Base-by-base conservation (phyloP, 2,329 filamentous ascomycete genomes). In the Clonostachys sp. region DNA sequence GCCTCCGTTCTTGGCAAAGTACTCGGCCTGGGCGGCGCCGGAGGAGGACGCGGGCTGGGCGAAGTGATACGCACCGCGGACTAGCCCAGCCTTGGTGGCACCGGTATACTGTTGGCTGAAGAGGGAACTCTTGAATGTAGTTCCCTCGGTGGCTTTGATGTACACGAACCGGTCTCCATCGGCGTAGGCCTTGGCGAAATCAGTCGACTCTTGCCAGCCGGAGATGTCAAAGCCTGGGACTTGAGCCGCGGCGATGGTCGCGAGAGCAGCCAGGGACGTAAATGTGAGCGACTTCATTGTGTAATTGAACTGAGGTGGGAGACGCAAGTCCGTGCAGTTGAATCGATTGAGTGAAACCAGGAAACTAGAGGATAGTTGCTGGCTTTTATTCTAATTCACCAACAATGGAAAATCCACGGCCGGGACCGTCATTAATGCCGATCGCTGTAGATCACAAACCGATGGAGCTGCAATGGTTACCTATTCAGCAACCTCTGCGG, bases 61-160 rank as follows among this genome's bases (percentile, higher is more conserved):
- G 53, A 78, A 80, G 66, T 81, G 77, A 57, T 80, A 80, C 30
- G 69, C 75, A 47, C 77, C 76, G 17, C 75, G 74, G 58, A 80
- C 73, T 48, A 81, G 61, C 24, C 71, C 71, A 5, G 74, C 75
- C 6, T 62, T 63, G 42, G 75, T 79, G 39, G 76, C 75, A 20
- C 68, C 68, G 5, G 48, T 61, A 61, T 78, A 78, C 55, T 80
- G 74, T 24, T 53, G 57, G 48, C 63, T 68, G 64, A 80, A 80
- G 20, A 45, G 51, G 17, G 61, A 53, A 54, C 72, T 69, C 42
- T 57, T 68, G 57, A 68, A 77, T 24, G 55, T 63, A 13, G 71
- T 74, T 24, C 75, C 72, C 53, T 78, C 74, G n/a, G 75, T 78
- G 10, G 75, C 75, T 62, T 72, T 72, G 60, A 72, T 71, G 50